phyloP scores from a whole-genome alignment of 495 filamentous ascomycete genomes.

The Halenospora varia region DNA sequence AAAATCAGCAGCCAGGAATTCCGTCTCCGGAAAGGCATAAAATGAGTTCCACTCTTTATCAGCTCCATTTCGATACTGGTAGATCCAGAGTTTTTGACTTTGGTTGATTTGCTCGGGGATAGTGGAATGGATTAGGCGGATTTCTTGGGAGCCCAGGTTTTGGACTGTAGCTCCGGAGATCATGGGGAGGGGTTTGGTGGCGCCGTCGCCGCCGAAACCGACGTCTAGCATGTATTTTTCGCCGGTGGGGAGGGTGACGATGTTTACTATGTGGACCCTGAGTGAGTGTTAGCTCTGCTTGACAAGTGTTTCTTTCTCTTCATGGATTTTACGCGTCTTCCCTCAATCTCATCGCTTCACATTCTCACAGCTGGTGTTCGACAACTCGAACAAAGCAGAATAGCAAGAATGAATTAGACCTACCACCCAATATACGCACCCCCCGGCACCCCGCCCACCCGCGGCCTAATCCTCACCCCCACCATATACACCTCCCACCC shows the following conservation, averaged over 20 bases:
- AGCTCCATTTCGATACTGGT: constrained; percentile 26
- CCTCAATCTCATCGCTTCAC: neutral
- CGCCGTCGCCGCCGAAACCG: constrained; percentile 53
- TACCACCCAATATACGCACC: constrained; percentile 51
- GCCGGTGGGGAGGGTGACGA: constrained; percentile 51
- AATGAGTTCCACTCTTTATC: constrained; percentile 30
- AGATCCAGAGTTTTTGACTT: constrained; percentile 35
- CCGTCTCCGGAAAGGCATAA: constrained; percentile 40
- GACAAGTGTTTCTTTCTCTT: neutral
- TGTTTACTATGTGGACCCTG: constrained; percentile 68
- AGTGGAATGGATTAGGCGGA: constrained; percentile 24
- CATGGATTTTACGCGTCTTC: neutral
- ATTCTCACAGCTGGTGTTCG: too few relatives aligned
- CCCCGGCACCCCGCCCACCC: constrained; percentile 12
- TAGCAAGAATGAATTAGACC: constrained; percentile 2
- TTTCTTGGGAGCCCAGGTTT: constrained; percentile 28
- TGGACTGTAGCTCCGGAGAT: constrained; percentile 10
- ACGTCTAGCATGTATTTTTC: constrained; percentile 62
- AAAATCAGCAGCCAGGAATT: constrained; percentile 42
- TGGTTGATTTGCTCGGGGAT: constrained; percentile 25
- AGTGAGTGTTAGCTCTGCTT: neutral
- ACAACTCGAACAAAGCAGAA: neutral
- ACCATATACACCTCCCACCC: constrained; percentile 53
- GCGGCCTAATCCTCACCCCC: constrained; percentile 28
- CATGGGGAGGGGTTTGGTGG: constrained; percentile 18